Base-by-base conservation (phyloP, 345 rosid species). In the Citrus unshiu region DNA sequence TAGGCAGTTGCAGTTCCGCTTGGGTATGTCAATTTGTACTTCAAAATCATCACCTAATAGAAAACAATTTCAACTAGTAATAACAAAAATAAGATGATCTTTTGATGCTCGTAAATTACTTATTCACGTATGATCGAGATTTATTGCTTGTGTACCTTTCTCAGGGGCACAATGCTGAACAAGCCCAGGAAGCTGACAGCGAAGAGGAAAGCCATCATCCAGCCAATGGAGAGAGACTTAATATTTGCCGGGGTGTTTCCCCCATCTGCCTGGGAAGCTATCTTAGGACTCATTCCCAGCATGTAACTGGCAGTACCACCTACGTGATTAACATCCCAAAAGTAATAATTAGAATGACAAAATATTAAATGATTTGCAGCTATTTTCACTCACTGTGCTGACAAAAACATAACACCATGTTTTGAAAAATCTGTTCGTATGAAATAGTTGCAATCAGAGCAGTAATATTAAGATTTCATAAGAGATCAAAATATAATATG, bases 1-100 rank as follows among this genome's bases (percentile, higher is more conserved):
- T 87, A 91, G 30, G 98, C 97, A 66, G 97, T 95, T 22, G 98
- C 97, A 12, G 98, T 93, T 49, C 98, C 98, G 74, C 97, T 93
- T 21, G 98, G 97, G 70, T 95, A 93, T 70, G 97, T 93, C 72
- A 95, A 74, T 73, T 89, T 95, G 86, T 90, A 93, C 83, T 88
- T 91, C 83, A 91, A 70, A 32, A 95, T 90, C 98, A 95, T 95
- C 84, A 89, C 74, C 97, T 94, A 85, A 6, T 70, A 76, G 25
- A 7, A 14, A 35, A 39, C 30, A 34, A 34, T 40, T 22, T 51
- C 25, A 16, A 16, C 40, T 27, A 34, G 34, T 25, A 3, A 30
- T 25, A n/a, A 37, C 12, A 8, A 57, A 37, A 25, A 29, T 14
- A 4, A 56, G 25, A 54, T 14, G 21, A 22, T 62, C 13, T 58